Base-by-base conservation (phyloP, 108 stramenopile species). In the Cyclostephanos invisitatus region DNA sequence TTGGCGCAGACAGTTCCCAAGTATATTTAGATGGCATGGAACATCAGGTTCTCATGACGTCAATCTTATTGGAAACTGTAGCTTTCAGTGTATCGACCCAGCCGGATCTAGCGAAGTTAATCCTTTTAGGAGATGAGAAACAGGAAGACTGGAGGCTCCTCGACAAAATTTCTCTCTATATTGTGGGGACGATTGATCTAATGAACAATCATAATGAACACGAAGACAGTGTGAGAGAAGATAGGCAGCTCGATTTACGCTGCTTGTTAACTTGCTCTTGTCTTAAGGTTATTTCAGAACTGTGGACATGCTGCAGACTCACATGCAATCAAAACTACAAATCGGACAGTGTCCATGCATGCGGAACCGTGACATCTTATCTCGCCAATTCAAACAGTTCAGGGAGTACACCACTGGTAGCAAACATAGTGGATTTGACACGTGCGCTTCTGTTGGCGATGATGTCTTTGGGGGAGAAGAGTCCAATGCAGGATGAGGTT, bases 261-360 rank as follows among this genome's bases (percentile, higher is more conserved):
- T 72, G 67, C 54, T 54, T 49, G 47, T 38, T 79, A 50, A 51
- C 78, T n/a, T 56, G 59, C 35, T 58, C 67, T 27, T 72, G 71
- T 55, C 61, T 79, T n/a, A 64, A 63, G 20, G 60, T 72, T 12
- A 46, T 79, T 17, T 67, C 66, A 37, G 67, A 68, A 21, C 67
- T 79, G 11, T 79, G 78, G 78, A 79, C 67, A 49, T 50, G 61
- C 44, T 79, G 78, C 61, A 67, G 78, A 29, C 44, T 72, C 46
- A 57, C 56, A 10, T 67, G 58, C 29, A 66, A 32, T 21, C 46
- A 28, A 9, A 65, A 47, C 2, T 28, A 25, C 15, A 49, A 56
- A 14, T 67, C 67, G 11, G 78, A 79, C 15, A 71, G 59, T 54
- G 49, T 51, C 1, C 71, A 79, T 54, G 67, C 67, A 54, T 79